A percentile compares a stretch with the other conserved stretches of the same genome.
Conservation (phyloP, 2,329 filamentous ascomycete species). For the Cercospora janseana region DNA sequence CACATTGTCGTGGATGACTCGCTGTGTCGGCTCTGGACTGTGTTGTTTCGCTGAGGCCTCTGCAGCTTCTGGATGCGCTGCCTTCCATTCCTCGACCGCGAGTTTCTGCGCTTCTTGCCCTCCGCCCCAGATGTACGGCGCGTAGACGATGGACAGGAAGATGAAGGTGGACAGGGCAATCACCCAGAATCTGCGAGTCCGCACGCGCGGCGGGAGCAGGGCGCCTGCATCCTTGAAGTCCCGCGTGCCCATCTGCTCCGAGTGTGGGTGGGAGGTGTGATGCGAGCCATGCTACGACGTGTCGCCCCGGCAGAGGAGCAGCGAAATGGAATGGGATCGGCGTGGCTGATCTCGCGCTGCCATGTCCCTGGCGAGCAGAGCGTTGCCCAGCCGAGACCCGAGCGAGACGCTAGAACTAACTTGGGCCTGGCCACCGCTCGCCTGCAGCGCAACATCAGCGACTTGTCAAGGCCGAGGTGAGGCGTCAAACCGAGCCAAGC, state of each 20-base stretch:
- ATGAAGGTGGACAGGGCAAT: background rate
- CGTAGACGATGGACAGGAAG: conserved; percentile 1
- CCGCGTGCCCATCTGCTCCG: background rate
- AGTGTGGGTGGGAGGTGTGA: background rate
- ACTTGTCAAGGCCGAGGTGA: too few relatives aligned
- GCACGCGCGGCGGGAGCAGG: conserved; percentile 1
- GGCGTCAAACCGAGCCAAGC: too few relatives aligned
- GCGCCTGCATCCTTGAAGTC: conserved; percentile 7
- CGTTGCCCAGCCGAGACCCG: background rate
- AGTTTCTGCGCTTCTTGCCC: conserved; percentile 3
- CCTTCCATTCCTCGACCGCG: background rate
- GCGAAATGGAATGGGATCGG: conserved; percentile 1
- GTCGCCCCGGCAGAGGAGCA: background rate
- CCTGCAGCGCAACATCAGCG: conserved; percentile 1
- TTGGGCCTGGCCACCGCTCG: background rate
- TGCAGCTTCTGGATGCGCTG: background rate
- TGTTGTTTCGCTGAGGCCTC: too few relatives aligned
- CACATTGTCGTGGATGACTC: too few relatives aligned
- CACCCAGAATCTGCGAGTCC: conserved; percentile 4
- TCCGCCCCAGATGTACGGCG: background rate
- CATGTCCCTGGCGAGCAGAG: background rate
- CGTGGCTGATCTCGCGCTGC: background rate
- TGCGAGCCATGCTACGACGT: background rate
- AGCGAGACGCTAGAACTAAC: conserved; percentile 5
- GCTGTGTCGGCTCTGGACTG: too few relatives aligned